phyloP scores from a whole-genome alignment of 148 eudicot species.

The Drosera capensis region DNA sequence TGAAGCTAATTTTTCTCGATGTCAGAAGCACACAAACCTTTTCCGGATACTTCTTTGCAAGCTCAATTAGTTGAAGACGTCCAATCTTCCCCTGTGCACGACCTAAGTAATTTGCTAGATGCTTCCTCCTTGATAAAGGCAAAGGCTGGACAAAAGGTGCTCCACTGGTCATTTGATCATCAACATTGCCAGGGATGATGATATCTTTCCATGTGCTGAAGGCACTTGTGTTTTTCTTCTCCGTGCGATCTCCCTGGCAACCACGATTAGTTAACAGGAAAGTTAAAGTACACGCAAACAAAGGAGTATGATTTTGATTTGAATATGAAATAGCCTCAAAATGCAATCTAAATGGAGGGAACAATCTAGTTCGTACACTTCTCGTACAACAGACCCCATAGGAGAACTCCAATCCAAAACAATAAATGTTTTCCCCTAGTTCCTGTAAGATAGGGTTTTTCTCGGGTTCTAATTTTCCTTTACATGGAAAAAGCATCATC shows the following conservation, averaged over 20 bases:
- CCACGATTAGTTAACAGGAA: neutral
- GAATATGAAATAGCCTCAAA: no score
- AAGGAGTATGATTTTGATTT: no score
- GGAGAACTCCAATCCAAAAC: no score
- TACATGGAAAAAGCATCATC: no score
- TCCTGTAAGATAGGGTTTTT: no score
- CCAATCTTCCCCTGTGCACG: slow-evolving; percentile 83
- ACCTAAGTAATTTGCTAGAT: slow-evolving; percentile 76
- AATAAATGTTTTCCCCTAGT: no score
- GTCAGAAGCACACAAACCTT: slow-evolving; percentile 34
- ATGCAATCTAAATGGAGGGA: no score
- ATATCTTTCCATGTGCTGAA: slow-evolving; percentile 95
- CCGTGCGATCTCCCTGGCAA: slow-evolving; percentile 90
- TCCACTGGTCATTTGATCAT: slow-evolving; percentile 70
- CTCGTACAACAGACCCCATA: no score
- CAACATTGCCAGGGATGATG: slow-evolving; percentile 90
- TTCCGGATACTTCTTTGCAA: slow-evolving; percentile 61
- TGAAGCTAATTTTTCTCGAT: neutral
- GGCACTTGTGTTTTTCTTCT: slow-evolving; percentile 79
- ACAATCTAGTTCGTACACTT: no score
- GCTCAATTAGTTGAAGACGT: slow-evolving; percentile 66
- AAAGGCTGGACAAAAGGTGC: slow-evolving; percentile 50
- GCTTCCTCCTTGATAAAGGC: slow-evolving; percentile 66
- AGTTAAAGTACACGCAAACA: neutral
- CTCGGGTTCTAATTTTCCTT: no score